Base-by-base conservation (phyloP, 2,329 filamentous ascomycete genomes). In the Trichoderma atrobrunneum region DNA sequence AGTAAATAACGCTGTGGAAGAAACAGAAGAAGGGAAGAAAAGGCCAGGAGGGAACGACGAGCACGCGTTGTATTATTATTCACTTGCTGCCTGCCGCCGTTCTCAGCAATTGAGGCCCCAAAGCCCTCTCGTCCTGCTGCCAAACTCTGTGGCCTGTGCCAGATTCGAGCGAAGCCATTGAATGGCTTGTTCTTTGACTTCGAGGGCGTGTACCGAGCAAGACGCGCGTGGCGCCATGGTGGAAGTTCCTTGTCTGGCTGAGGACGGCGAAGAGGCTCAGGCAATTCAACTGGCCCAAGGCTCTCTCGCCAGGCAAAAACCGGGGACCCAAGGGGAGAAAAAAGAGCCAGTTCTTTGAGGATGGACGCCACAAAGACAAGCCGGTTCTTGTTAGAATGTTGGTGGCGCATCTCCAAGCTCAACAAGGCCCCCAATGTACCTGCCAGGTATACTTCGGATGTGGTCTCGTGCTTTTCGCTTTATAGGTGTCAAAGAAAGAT, bases 331-430 rank as follows among this genome's bases (percentile, higher is more conserved):
- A 54, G 48, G 24, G 34, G n/a, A 56, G 16, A 32, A 43, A 59
- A 56, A 28, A 39, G 26, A 48, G 18, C 24, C 36, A 34, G 39
- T 56, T 48, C 28, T 68, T n/a, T 36, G 28, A 30, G 39, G 43
- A 48, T 63, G 70, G 54, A 32, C 70, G 30, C 61, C 57, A 54
- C 66, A 69, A 59, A 24, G 48, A 26, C 51, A 59, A 59, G 56
- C 24, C 30, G 32, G 63, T 43, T 56, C 57, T 65, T 56, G 28
- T 28, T 61, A 24, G 62, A 67, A 30, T 56, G 70, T 72, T 72
- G 63, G 70, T 72, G 70, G 70, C 70, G 70, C 70, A 68, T 68
- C 64, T 32, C 65, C 63, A 63, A 68, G 56, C 69, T 61, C 24
- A 62, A 12, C 36, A 39, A 62, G 36, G 39, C 66, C 30, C 30